Evolutionary conservation across 495 filamentous ascomycete genomes (phyloP), one percentile per base, ranked within the genome.

Genomic region (Viridothelium virens): DNA sequence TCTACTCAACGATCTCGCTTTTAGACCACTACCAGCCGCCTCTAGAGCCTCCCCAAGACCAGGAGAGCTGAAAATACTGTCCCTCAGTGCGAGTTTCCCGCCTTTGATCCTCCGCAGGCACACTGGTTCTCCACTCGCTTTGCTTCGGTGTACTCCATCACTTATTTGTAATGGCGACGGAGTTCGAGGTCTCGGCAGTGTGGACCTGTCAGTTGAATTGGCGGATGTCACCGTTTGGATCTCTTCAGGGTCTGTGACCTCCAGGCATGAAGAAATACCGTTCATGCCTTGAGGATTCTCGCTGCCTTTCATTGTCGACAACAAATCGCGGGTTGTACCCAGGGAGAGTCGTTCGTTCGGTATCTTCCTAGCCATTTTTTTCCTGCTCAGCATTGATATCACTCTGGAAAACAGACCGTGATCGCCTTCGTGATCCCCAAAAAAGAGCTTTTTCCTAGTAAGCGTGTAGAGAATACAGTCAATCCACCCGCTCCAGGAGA

Each of bases 391-490:
- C 7, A 9, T 3, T 18, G 31, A 33, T 2, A 9, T 59, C 7
- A 59, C 25, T 18, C 53, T 33, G 25, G 25, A 25, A 18, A 36
- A 59, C 25, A 36, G 53, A 59, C 53, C 53, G 36, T 11, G 7
- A 14, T 59, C 31, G 2, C n/a, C 53, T 6, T 59, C 53, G 31
- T 6, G 53, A 36, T 36, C 31, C 3, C 53, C 53, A 7, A 9
- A 59, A 14, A 59, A 59, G 31, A 73, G 63, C 31, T 56, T 53
- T 37, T 67, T 65, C 18, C 71, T 63, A 18, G 70, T 73, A 2
- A 71, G 41, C 1, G 71, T 68, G 64, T 73, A 73, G n/a, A 73
- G 63, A 34, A 73, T 62, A 33, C 63, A 67, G 41, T 73, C 71
- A 12, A 71, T 62, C 69, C 69, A 71, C 2, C 71, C 71, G 61